phyloP scores from a whole-genome alignment of 495 filamentous ascomycete genomes.

The Hypoxylon lenormandii region DNA sequence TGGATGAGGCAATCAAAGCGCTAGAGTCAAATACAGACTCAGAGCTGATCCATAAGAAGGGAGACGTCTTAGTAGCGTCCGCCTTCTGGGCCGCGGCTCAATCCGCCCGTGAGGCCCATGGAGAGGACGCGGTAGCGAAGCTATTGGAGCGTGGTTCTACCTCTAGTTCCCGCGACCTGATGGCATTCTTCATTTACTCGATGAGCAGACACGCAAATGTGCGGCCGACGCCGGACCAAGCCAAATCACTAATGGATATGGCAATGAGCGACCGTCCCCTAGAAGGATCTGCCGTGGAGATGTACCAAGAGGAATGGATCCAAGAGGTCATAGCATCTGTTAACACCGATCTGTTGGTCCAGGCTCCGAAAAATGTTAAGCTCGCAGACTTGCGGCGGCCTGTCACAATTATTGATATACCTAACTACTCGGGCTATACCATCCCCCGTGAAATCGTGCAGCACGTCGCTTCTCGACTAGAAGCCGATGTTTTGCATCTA shows the following conservation, averaged over 20 bases:
- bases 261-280: conserved; percentile 5
- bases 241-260: conserved; percentile 10
- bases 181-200: conserved; percentile 14
- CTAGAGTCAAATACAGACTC: conserved; percentile 8
- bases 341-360: conserved; percentile 51
- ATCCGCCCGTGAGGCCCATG: conserved; percentile 5
- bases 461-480: conserved; percentile 67
- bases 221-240: conserved; percentile 3
- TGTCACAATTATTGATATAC: conserved; percentile 53
- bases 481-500: conserved; percentile 81
- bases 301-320: conserved; percentile 35
- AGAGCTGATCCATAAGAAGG: conserved; percentile 17
- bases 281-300: conserved; percentile 19
- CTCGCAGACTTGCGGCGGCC: conserved; percentile 50
- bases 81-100: conserved; percentile 31
- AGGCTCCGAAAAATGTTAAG: conserved; percentile 37
- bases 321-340: conserved; percentile 55
- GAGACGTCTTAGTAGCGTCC: conserved; percentile 28
- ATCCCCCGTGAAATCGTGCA: conserved; percentile 51
- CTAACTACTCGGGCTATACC: conserved; percentile 52
- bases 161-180: conserved; percentile 21
- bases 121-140: conserved; percentile 19
- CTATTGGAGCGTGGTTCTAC: conserved; percentile 15
- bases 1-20: conserved; percentile 11
- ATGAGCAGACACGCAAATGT: background rate